Base-by-base conservation (phyloP, 148 eudicot species). In the Amaranthus cruentus region DNA sequence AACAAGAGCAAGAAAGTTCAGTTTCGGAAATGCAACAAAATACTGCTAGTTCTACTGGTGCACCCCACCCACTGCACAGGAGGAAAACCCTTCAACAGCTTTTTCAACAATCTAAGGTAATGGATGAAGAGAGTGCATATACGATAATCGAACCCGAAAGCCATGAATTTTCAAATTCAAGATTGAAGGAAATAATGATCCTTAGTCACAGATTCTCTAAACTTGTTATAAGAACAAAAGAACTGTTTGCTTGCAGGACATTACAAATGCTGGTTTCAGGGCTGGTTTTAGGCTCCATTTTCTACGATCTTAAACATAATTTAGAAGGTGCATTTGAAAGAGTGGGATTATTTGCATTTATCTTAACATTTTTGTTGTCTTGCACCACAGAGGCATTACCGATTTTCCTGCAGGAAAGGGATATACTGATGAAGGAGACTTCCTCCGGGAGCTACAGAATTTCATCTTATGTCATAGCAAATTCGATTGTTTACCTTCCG, bases 301-400 rank as follows among this genome's bases (percentile, higher is more conserved):
- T 96, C 69, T 90, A 87, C 60, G 55, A 85, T 75, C 90, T 96
- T 6, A 75, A 84, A 48, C 82, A 86, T 54, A 81, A 90, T 81
- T 75, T 96, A 58, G 61, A 79, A 5, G 99, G 99, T 48, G 92
- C 99, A 0, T 74, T 83, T 64, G 99, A 92, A 77, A 83, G 90
- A 75, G 92, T 89, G 11, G 99, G 99, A n/a, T 74, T 96, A 47
- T 92, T 96, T 71, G 99, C 99, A 10, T 96, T 96, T 82, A 86
- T 87, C 50, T 68, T 96, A 73, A 96, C 99, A 42, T 96, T 92
- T 77, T 71, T 96, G 70, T 70, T 96, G 4, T 85, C 99, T 18
- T 84, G 87, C 78, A 90, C 97, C 13, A 89, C 87, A 55, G 99
- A 96, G 76, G 99, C 99, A 21, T 80, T 96, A 38, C 99, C 99